phyloP scores from a whole-genome alignment of 2,329 filamentous ascomycete genomes.

The Lecanosticta acicola region DNA sequence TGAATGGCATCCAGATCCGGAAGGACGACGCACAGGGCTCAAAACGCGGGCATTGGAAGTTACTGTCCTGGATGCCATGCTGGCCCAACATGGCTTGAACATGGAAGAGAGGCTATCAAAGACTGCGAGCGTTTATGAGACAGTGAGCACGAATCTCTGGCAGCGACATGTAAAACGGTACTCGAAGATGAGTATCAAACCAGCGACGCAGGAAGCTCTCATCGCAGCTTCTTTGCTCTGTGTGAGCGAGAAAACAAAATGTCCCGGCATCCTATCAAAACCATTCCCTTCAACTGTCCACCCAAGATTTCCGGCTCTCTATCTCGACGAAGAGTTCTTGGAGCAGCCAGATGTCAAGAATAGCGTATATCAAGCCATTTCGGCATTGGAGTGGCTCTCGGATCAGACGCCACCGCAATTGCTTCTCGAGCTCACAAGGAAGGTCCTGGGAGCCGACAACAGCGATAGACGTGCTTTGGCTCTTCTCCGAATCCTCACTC shows the following conservation, averaged over 20 bases:
- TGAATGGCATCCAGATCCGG: conserved; percentile 23
- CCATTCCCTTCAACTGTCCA: conserved; percentile 27
- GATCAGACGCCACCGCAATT: conserved; percentile 12
- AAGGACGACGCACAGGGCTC: conserved; percentile 1
- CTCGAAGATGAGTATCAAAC: too few relatives aligned
- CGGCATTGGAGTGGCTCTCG: not conserved
- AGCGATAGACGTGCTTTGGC: conserved; percentile 7
- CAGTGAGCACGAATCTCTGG: too few relatives aligned
- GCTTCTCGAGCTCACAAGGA: conserved; percentile 10
- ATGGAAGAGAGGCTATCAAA: too few relatives aligned
- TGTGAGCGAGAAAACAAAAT: conserved; percentile 23
- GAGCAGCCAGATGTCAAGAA: conserved; percentile 10
- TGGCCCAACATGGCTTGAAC: not conserved
- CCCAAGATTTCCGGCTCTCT: conserved; percentile 31
- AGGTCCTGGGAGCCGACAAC: conserved; percentile 2
- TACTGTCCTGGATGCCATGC: conserved; percentile 12
- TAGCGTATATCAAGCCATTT: not conserved
- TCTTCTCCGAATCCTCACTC: conserved; percentile 9
- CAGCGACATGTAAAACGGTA: too few relatives aligned
- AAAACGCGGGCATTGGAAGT: conserved; percentile 15
- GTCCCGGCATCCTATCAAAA: conserved; percentile 21
- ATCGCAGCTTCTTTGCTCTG: conserved; percentile 33
- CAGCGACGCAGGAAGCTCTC: conserved; percentile 28
- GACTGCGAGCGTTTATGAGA: too few relatives aligned
- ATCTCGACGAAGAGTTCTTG: conserved; percentile 33